Evolutionary conservation across 2,329 filamentous ascomycete species (phyloP), one percentile per base, ranked within the genome.

Genomic region (Cordyceps tenuipes): DNA sequence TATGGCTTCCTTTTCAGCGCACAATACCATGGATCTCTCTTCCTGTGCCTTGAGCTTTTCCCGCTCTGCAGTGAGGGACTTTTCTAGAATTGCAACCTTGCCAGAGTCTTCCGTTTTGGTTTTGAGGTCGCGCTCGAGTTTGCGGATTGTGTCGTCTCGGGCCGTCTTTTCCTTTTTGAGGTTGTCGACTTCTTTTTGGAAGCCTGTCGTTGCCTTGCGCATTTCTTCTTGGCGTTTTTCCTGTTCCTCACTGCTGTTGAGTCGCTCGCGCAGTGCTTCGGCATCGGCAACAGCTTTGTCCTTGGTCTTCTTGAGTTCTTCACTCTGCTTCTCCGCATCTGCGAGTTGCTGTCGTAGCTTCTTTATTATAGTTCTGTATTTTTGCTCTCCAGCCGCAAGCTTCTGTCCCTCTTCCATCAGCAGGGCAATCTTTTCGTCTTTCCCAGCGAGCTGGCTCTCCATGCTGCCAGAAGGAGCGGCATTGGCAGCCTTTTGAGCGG

Each of bases 371-470:
- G 84, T 84, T 62, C 93, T 81, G 64, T 95, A 87, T 68, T 91
- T 91, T 72, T 97, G 83, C 71, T 99, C 94, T 0, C 84, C 89
- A 66, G 88, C 89, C 1, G 91, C 92, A 9, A 97, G 79, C 65
- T 88, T 91, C 67, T 94, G 89, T 0, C 95, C 94, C 75, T 99
- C 94, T 66, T 96, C 88, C 79, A 99, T 89, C 13, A 99, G 77
- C 51, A 92, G 77, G 3, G 92, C 90, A 67, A 97, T 95, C 70
- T 90, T 90, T 66, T 93, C 87, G 67, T 97, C 92, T 69, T 91
- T 96, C 68, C 96, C 91, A 1, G 90, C 89, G 15, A 97, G 72
- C 68, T 89, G 91, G 71, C 87, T 90, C 64, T 96, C 89, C 1
- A 79, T 61, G 60, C 86, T 89, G 6, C 88, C 88, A 0, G 82